Conservation (phyloP, 2,329 filamentous ascomycete genomes). For the Chrysosporium keratinophilum region DNA sequence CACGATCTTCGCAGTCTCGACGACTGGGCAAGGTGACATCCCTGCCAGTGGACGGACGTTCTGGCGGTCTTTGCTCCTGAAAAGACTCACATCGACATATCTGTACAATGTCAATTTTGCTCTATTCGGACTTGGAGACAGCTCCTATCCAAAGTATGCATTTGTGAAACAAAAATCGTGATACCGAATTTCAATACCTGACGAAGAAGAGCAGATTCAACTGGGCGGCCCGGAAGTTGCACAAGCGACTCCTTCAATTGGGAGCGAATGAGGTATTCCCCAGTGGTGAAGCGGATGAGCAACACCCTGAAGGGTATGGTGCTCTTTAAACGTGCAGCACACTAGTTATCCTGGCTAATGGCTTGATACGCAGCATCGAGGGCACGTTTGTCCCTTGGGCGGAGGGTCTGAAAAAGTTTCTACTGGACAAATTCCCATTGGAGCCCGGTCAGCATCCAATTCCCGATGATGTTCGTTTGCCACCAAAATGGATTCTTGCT, state of each 20-base stretch:
- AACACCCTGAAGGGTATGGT: constrained; percentile 80
- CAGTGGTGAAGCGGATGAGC: constrained; percentile 81
- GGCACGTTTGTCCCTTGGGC: constrained; percentile 73
- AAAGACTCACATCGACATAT: constrained; percentile 61
- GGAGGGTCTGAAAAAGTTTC: constrained; percentile 52
- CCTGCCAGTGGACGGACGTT: constrained; percentile 71
- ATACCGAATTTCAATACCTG: not conserved
- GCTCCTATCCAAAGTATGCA: constrained; percentile 79
- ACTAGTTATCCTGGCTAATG: not conserved
- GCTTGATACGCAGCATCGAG: constrained; percentile 51
- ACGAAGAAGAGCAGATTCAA: constrained; percentile 56
- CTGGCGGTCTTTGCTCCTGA: constrained; percentile 75
- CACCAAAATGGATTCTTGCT: constrained; percentile 58
- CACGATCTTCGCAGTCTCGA: constrained; percentile 69
- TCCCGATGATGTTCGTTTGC: constrained; percentile 60
- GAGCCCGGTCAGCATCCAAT: constrained; percentile 59
- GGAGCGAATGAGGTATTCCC: constrained; percentile 68
- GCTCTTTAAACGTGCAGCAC: not conserved
- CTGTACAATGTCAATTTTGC: constrained; percentile 62
- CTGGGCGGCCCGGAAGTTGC: constrained; percentile 79
- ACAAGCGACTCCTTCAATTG: constrained; percentile 72
- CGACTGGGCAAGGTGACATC: constrained; percentile 88
- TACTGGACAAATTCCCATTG: constrained; percentile 60
- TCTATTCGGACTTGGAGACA: constrained; percentile 86
- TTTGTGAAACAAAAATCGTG: not conserved